These are phyloP conservation scores for Rhodotorula sp. DNA, from an alignment of 1,284 basidiomycete genomes.

Conservation along the genomic window DNA sequence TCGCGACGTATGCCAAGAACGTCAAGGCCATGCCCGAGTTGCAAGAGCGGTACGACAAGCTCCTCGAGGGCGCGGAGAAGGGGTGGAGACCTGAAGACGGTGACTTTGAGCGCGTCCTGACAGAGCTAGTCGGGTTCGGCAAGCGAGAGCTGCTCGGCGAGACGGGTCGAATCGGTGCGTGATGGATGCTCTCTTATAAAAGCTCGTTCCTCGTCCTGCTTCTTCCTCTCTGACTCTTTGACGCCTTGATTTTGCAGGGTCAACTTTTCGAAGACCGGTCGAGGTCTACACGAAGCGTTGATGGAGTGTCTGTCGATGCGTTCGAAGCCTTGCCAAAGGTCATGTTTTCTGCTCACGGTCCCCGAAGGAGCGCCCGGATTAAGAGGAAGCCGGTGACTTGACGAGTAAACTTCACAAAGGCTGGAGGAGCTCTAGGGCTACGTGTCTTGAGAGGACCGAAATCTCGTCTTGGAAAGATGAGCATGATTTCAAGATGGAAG, in stretches of 20 bases:
- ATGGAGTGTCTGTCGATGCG: background rate
- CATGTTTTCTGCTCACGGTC: no score
- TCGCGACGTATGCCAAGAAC: constrained; percentile 73
- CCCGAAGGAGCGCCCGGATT: background rate
- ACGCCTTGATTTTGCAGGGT: constrained; percentile 55
- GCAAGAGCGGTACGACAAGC: constrained; percentile 2
- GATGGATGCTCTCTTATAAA: background rate
- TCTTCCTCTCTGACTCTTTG: background rate
- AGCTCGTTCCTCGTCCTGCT: no score
- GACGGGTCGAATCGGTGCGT: constrained; percentile 51
- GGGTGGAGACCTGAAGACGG: constrained; percentile 55
- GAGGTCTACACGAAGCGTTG: constrained; percentile 32
- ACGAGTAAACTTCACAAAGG: background rate
- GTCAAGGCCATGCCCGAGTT: constrained; percentile 50
- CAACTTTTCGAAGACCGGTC: constrained; percentile 26
- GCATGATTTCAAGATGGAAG: background rate
- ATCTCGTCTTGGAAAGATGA: background rate
- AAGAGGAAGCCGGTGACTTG: background rate
- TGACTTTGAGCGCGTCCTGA: constrained; percentile 57
- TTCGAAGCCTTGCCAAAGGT: no score
- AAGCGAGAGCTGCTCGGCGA: constrained; percentile 57
- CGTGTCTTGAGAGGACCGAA: no score
- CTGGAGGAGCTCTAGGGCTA: no score
- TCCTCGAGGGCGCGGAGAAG: constrained; percentile 59
- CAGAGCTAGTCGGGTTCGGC: constrained; percentile 64